A percentile compares a stretch with the other conserved stretches of the same genome.
Evolutionary conservation across 306 rosid species (phyloP).

Genomic region (Pyrus betulifolia): DNA sequence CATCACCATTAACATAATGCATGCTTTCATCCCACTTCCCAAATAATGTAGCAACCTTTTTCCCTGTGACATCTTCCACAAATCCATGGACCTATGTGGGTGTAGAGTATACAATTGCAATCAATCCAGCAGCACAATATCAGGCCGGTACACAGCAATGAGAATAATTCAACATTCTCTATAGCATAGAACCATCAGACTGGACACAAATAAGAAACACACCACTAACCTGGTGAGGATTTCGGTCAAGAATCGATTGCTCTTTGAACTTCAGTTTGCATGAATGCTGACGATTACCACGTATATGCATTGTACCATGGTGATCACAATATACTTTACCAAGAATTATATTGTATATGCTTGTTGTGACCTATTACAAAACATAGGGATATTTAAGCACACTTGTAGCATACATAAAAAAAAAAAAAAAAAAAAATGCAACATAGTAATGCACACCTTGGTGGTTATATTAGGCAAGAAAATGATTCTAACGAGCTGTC

Average conservation of each 20-base stretch:
- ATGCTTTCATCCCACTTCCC: conserved; percentile 97
- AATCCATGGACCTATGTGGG: conserved; percentile 65
- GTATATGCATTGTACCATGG: conserved; percentile 87
- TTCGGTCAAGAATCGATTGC: conserved; percentile 89
- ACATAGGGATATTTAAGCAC: conserved; percentile 15
- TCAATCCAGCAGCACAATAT: neutral
- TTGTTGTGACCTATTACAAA: conserved; percentile 70
- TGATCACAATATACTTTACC: conserved; percentile 94
- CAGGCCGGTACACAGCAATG: neutral
- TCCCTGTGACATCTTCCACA: conserved; percentile 66
- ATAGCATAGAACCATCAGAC: neutral
- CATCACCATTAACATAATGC: conserved; percentile 54
- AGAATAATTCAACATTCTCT: neutral
- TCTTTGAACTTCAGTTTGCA: conserved; percentile 87
- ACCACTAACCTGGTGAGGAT: conserved; percentile 81
- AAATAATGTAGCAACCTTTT: conserved; percentile 61
- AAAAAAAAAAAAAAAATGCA: neutral
- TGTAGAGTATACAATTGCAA: neutral
- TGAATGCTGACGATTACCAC: conserved; percentile 77
- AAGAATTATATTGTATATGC: conserved; percentile 83
- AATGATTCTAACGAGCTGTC: neutral
- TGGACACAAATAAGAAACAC: neutral
- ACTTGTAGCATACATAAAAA: neutral
- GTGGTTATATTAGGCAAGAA: neutral
- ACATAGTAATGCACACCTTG: too few species aligned